Evolutionary conservation across 208 protist species (phyloP).

Genomic region (Porcisia deanei): DNA sequence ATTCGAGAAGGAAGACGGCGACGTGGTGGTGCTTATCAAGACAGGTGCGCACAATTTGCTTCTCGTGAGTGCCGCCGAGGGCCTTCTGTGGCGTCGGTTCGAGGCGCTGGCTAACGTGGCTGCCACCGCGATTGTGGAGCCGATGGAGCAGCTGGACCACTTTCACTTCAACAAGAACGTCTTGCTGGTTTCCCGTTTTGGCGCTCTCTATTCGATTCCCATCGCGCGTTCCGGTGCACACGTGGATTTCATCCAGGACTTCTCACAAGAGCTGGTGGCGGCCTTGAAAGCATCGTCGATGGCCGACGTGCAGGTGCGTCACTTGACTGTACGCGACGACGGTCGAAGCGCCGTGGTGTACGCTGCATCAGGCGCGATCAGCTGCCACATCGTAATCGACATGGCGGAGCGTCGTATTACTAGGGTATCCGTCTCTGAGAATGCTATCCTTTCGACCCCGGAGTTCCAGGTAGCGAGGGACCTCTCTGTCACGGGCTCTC

Average conservation of each 20-base stretch:
- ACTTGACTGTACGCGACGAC: conserved; percentile 28
- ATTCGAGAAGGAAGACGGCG: conserved; percentile 30
- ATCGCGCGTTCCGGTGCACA: conserved; percentile 48
- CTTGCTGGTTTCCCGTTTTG: conserved; percentile 58
- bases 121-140: conserved; percentile 53
- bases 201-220: conserved; percentile 69
- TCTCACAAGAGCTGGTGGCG: conserved; percentile 41
- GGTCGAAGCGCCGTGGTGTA: conserved; percentile 25
- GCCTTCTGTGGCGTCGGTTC: conserved; percentile 66
- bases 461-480: conserved; percentile 41
- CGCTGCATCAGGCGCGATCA: conserved; percentile 15
- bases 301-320: conserved; percentile 42
- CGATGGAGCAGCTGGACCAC: conserved; percentile 54
- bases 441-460: conserved; percentile 21
- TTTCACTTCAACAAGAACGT: conserved; percentile 83
- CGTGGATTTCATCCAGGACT: conserved; percentile 59
- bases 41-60: conserved; percentile 56
- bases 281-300: conserved; percentile 46
- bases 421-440: conserved; percentile 9
- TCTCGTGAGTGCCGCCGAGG: conserved; percentile 40
- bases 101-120: conserved; percentile 64
- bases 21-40: conserved; percentile 50
- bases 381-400: conserved; percentile 27
- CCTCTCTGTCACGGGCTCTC: conserved; percentile 38
- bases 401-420: conserved; percentile 16